phyloP scores from a whole-genome alignment of 768 basidiomycete species.

The Amanita polypyramis region DNA sequence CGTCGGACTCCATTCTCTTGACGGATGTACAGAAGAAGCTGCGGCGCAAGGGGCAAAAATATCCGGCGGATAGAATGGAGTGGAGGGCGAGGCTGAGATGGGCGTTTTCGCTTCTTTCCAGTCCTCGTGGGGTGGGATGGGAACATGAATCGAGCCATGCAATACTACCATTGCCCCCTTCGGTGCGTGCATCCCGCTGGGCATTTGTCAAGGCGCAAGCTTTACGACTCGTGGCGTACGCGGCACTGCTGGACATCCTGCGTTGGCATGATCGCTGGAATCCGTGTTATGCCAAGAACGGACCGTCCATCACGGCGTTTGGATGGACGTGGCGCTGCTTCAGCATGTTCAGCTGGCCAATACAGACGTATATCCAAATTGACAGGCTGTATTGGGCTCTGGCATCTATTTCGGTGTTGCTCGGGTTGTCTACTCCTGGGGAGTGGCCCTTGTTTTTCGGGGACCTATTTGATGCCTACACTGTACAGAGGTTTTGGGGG shows the following conservation, averaged over 20 bases:
- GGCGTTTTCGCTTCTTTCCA: slow-evolving; percentile 20
- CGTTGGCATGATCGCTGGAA: slow-evolving; percentile 11
- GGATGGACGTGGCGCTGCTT: slow-evolving; percentile 11
- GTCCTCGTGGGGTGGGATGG: slow-evolving; percentile 26
- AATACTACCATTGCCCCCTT: slow-evolving; percentile 14
- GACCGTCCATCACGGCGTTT: slow-evolving; percentile 10
- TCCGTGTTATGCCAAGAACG: slow-evolving; percentile 11
- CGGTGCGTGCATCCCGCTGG: slow-evolving; percentile 14
- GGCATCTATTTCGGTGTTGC: slow-evolving; percentile 8
- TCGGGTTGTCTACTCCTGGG: slow-evolving; percentile 14
- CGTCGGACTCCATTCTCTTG: slow-evolving; percentile 10
- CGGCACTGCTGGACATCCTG: slow-evolving; percentile 10
- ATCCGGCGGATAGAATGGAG: neutral
- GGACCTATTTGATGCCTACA: slow-evolving; percentile 12
- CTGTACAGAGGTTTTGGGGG: slow-evolving; percentile 17
- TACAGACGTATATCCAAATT: slow-evolving; percentile 12
- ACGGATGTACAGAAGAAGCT: slow-evolving; percentile 10
- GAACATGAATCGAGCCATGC: slow-evolving; percentile 17
- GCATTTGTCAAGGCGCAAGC: slow-evolving; percentile 4
- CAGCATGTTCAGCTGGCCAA: slow-evolving; percentile 15
- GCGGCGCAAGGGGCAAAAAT: slow-evolving; percentile 4
- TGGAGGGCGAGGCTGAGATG: slow-evolving; percentile 15
- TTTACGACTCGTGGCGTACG: slow-evolving; percentile 1
- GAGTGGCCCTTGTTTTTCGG: slow-evolving; percentile 18
- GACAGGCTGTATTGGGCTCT: slow-evolving; percentile 12